Conservation (phyloP, 1,284 basidiomycete species). For the Naganishia albida region DNA sequence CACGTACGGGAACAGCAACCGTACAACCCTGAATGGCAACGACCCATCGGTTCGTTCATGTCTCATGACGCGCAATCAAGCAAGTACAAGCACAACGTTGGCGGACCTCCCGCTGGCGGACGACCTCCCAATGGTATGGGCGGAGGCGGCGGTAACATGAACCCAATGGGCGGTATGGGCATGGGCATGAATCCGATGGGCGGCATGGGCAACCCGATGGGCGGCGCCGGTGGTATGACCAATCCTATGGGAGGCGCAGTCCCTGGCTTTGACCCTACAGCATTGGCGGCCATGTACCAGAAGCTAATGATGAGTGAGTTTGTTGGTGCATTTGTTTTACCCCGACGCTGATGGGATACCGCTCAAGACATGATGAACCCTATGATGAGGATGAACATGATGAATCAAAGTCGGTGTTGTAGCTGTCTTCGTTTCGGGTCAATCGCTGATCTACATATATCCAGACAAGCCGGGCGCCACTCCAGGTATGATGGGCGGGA, state of each 20-base stretch:
- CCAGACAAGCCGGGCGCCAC: conserved; percentile 22
- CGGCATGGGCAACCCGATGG: conserved; percentile 34
- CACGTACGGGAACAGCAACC: conserved; percentile 44
- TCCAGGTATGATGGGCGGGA: conserved; percentile 12
- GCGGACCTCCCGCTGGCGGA: conserved; percentile 38
- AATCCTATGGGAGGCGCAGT: conserved; percentile 37
- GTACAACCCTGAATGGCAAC: conserved; percentile 38
- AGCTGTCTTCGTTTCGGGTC: too few species aligned
- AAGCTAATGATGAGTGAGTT: conserved; percentile 55
- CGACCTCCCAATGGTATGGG: conserved; percentile 56
- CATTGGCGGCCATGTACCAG: conserved; percentile 60
- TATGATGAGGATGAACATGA: conserved; percentile 33
- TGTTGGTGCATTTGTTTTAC: background rate
- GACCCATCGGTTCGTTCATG: conserved; percentile 40
- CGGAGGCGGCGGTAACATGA: conserved; percentile 45
- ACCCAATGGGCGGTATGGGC: conserved; percentile 56
- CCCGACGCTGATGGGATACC: conserved; percentile 35
- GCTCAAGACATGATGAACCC: conserved; percentile 37
- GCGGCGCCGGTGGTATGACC: conserved; percentile 38
- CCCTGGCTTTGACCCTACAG: conserved; percentile 56
- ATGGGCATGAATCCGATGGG: conserved; percentile 56
- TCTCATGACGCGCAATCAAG: conserved; percentile 46
- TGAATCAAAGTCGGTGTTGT: conserved; percentile 30
- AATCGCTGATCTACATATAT: background rate
- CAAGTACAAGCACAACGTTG: conserved; percentile 45